Base-by-base conservation (phyloP, 1,284 basidiomycete genomes). In the Pseudozyma sp. region DNA sequence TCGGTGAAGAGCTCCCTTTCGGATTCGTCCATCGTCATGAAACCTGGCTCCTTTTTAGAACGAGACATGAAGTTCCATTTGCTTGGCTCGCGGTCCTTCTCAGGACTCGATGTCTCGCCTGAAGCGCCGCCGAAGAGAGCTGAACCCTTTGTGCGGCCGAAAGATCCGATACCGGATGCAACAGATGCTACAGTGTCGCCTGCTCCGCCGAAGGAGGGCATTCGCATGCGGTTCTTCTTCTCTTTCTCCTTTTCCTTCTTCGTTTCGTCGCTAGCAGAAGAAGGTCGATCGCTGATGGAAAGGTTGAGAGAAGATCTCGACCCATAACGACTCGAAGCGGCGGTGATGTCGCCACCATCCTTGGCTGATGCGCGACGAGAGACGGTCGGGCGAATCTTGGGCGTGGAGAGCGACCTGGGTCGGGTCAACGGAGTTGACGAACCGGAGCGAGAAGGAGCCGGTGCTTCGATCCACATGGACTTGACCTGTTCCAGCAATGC, bases 401-500 rank as follows among this genome's bases (percentile, higher is more conserved):
- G 7, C 2, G 31, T 56, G 1, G 69, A 59, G 3, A 47, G 34
- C 34, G 65, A 55, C 13, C 57, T 39, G 1, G 73, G 59, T 5
- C 72, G 48, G 9, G 53, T 60, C 10, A 42, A n/a, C 11, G 58
- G 58, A 1, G 72, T 54, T 7, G 40, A 55, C 12, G 52, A 5
- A 1, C 60, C 57, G 4, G 60, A 60, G 6, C 52, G 38, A 11
- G 66, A 25, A 7, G 42, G 55, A 42, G 54, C 19, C 14, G 61
- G 68, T 13, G 57, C 39, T 11, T 57, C 55, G 10, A 50, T 31
- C 71, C 71, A 75, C 49, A 58, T 59, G 12, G 52, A 48, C 38
- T 71, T 79, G 42, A 77, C 68, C 45, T 76, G 72, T 58, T 81
- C 76, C n/a, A 81, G 40, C 12, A 77, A 67, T 2, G 68, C 72